Percentiles rank a stretch among this genome's conserved stretches.
Conservation (phyloP, 1,284 basidiomycete genomes). For the Wolfiporia cocos region DNA sequence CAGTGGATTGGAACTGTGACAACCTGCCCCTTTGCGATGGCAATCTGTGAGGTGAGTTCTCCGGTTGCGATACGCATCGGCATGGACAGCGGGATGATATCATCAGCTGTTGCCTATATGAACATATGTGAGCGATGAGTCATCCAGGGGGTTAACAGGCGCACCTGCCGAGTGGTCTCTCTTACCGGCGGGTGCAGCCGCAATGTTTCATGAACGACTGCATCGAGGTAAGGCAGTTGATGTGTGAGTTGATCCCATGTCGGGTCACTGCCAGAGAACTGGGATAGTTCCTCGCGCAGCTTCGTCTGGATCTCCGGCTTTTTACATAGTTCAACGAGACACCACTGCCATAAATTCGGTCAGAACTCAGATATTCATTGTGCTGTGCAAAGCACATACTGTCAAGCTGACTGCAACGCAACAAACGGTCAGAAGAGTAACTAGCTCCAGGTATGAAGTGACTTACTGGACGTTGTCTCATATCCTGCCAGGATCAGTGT, state of each 20-base stretch:
- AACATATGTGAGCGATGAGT: no score
- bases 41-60: constrained; percentile 29
- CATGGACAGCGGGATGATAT: constrained; percentile 43
- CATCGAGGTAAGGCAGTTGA: constrained; percentile 29
- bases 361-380: no score
- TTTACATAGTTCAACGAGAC: constrained; percentile 28
- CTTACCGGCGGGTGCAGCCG: constrained; percentile 19
- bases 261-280: constrained; percentile 22
- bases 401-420: constrained; percentile 17
- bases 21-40: constrained; percentile 38
- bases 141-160: neutral
- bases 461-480: constrained; percentile 36
- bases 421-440: neutral
- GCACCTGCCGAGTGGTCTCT: constrained; percentile 15
- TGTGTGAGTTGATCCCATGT: constrained; percentile 28
- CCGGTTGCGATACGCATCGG: constrained; percentile 36
- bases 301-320: constrained; percentile 30
- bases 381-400: no score
- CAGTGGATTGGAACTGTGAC: constrained; percentile 33
- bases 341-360: constrained; percentile 18
- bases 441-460: neutral
- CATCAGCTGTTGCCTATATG: constrained; percentile 26
- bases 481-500: constrained; percentile 34
- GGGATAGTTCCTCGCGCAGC: constrained; percentile 35
- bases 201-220: constrained; percentile 25